phyloP scores from a whole-genome alignment of 2,329 filamentous ascomycete genomes.

The Clonostachys chloroleuca region DNA sequence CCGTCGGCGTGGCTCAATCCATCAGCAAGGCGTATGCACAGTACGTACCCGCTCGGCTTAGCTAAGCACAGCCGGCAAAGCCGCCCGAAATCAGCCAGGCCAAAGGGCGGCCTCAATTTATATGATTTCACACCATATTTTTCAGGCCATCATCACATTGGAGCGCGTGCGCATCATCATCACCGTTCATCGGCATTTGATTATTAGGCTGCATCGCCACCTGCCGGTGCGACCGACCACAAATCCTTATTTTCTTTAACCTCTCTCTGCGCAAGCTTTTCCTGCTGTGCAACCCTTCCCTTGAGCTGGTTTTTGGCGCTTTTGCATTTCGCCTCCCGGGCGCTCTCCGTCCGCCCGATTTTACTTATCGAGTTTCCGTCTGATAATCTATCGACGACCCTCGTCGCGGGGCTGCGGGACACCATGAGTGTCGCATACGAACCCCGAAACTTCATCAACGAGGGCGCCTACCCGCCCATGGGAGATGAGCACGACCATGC shows the following conservation, averaged over 20 bases:
- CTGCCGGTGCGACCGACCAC: not conserved
- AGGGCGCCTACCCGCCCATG: conserved; percentile 41
- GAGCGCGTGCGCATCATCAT: conserved; percentile 3
- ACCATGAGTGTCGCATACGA: conserved; percentile 50
- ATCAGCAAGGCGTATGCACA: no score
- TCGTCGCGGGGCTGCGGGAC: conserved; percentile 6
- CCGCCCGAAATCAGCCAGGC: not conserved
- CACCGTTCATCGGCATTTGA: not conserved
- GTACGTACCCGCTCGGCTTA: no score
- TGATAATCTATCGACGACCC: not conserved
- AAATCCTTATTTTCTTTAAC: no score
- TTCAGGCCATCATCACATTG: conserved; percentile 23
- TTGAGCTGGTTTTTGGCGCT: not conserved
- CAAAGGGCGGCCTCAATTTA: conserved; percentile 1
- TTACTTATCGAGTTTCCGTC: not conserved
- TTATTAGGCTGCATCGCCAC: not conserved
- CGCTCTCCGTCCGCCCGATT: not conserved
- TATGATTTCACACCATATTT: conserved; percentile 24
- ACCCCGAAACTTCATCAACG: conserved; percentile 40
- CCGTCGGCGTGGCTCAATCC: no score
- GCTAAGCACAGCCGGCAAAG: no score
- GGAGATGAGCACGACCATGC: conserved; percentile 36
- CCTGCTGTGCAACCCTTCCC: no score
- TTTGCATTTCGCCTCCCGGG: not conserved
- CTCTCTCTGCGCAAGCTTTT: no score